Conservation (phyloP, 1,139 yeast genomes). For the Pichia inconspicua region DNA sequence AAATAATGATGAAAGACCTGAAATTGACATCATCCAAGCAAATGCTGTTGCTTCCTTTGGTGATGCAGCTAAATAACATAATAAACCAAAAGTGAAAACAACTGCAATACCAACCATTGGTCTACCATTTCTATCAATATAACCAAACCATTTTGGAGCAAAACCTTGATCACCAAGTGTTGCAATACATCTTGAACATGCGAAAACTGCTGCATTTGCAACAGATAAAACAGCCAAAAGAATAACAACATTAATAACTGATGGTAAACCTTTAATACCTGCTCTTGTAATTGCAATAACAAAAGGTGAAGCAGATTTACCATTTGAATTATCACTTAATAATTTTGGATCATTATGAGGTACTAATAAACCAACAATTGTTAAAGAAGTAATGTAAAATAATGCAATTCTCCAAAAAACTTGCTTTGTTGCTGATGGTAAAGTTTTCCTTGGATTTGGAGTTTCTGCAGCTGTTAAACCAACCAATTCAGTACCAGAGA, state of each 20-base stretch:
- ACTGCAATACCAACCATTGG: slow-evolving; percentile 56
- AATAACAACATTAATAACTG: slow-evolving; percentile 61
- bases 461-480: slow-evolving; percentile 81
- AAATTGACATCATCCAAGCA: slow-evolving; percentile 70
- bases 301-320: slow-evolving; percentile 41
- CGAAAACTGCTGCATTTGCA: slow-evolving; percentile 68
- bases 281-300: slow-evolving; percentile 43
- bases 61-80: slow-evolving; percentile 65
- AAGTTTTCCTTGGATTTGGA: slow-evolving; percentile 53
- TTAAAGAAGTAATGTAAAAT: slow-evolving; percentile 49
- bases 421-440: slow-evolving; percentile 60
- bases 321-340: slow-evolving; percentile 33
- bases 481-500: slow-evolving; percentile 71
- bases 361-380: slow-evolving; percentile 48
- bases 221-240: slow-evolving; percentile 57
- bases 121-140: slow-evolving; percentile 63
- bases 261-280: slow-evolving; percentile 39
- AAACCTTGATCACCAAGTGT: slow-evolving; percentile 75
- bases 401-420: slow-evolving; percentile 60
- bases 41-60: slow-evolving; percentile 55
- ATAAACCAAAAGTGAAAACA: slow-evolving; percentile 52
- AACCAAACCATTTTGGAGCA: slow-evolving; percentile 63
- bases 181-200: slow-evolving; percentile 68
- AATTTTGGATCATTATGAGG: slow-evolving; percentile 45
- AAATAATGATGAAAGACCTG: slow-evolving; percentile 72